phyloP scores from a whole-genome alignment of 495 filamentous ascomycete genomes.

The Penicillium silybi region DNA sequence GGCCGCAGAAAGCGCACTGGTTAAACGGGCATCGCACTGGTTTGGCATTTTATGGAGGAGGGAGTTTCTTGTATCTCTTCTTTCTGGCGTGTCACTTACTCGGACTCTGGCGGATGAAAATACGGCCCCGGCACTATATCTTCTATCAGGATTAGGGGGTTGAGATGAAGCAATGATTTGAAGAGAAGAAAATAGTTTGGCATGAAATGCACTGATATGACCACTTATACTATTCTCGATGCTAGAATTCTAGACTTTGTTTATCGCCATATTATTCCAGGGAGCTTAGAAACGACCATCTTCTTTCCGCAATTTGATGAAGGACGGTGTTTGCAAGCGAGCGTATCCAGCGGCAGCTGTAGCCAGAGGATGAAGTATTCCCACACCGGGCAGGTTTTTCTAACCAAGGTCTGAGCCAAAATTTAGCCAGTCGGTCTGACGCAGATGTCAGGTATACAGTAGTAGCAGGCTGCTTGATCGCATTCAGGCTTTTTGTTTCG shows the following conservation, averaged over 20 bases:
- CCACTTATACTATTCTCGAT: background rate
- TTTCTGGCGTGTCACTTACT: conserved; percentile 21
- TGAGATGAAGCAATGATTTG: conserved; percentile 22
- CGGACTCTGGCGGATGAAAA: conserved; percentile 11
- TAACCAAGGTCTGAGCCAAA: background rate
- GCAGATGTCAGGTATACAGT: background rate
- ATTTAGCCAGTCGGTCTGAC: background rate
- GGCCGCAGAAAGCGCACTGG: conserved; percentile 77
- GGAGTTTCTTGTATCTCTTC: conserved; percentile 23
- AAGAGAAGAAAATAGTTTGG: conserved; percentile 23
- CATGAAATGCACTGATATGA: conserved; percentile 23
- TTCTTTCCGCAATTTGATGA: background rate
- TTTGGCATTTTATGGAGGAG: conserved; percentile 14
- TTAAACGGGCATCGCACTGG: conserved; percentile 22
- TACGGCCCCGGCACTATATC: conserved; percentile 8
- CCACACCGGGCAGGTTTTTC: background rate
- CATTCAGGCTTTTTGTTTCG: too few species aligned
- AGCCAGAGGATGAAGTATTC: background rate
- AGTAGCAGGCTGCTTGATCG: too few species aligned
- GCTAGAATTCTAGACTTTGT: background rate
- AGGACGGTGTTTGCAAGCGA: background rate
- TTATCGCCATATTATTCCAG: background rate
- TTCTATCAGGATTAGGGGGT: conserved; percentile 4
- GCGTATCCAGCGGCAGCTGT: background rate
- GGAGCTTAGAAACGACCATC: background rate